Evolutionary conservation across 1,139 yeast genomes (phyloP), one percentile per base, ranked within the genome.

Genomic region (Taphrina sp.): DNA sequence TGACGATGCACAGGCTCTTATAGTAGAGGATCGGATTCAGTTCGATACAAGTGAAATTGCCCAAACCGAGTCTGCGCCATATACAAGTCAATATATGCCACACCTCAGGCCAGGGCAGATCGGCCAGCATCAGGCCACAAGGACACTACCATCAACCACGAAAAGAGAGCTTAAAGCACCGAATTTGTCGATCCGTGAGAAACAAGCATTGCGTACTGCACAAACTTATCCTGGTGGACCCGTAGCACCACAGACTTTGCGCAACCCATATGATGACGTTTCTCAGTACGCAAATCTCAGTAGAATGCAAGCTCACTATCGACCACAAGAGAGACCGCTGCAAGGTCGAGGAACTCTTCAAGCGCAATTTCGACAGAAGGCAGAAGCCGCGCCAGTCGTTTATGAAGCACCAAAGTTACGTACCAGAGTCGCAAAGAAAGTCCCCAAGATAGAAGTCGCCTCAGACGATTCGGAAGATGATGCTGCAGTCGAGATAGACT

Each of bases 391-490:
- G 28, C 39, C 36, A 7, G 42, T 46, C 3, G 46, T 19, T 20
- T 47, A 54, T 34, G 45, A 38, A 33, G 46, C 49, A 8, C 58
- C 49, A 17, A 42, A 45, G 36, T 24, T 49, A 10, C 33, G 54
- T 10, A 49, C 44, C 5, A 31, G 54, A n/a, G 44, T 35, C 20
- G 54, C 46, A 5, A 38, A 39, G 39, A 42, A 41, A 17, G 44
- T 28, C 3, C 54, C 46, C 19, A 39, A 41, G 24, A 49, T 49
- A 3, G 54, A 49, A 3, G 26, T 39, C 5, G 47, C 19, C 2
- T 49, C 54, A 4, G 54, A 49, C 22, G 54, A 49, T n/a, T 49
- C 54, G 7, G 54, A 24, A 24, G 54, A 49, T 22, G 54, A 49
- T 14, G 46, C 17, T 10, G 33, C 16, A 5, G 24, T 49, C 29